Evolutionary conservation across 2,329 filamentous ascomycete genomes (phyloP).

Genomic region (Neobulgaria alba): DNA sequence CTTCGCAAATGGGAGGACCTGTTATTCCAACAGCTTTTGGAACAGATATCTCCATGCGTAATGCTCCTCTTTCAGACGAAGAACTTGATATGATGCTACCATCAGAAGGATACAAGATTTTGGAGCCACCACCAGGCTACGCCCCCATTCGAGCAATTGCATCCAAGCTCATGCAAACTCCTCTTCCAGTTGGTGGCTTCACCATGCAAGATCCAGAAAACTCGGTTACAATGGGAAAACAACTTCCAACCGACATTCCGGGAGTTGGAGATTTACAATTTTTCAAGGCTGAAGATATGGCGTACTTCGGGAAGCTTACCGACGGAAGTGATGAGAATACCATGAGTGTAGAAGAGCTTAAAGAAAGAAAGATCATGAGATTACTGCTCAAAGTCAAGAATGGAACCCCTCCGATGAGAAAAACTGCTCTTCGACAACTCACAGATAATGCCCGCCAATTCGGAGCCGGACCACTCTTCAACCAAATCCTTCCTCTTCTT

Average conservation of each 20-base stretch:
- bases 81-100: conserved; percentile 89
- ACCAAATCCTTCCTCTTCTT: conserved; percentile 89
- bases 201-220: conserved; percentile 96
- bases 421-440: conserved; percentile 92
- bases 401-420: conserved; percentile 95
- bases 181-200: conserved; percentile 70
- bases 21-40: conserved; percentile 59
- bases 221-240: conserved; percentile 73
- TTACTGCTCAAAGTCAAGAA: conserved; percentile 98
- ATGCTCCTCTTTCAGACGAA: conserved; percentile 80
- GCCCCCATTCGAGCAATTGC: conserved; percentile 71
- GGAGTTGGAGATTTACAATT: conserved; percentile 95
- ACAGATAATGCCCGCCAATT: conserved; percentile 97
- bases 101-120: conserved; percentile 83
- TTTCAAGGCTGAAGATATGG: conserved; percentile 98
- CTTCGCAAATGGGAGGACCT: conserved; percentile 48
- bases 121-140: conserved; percentile 87
- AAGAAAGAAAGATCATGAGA: conserved; percentile 98
- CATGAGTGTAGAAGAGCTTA: conserved; percentile 88
- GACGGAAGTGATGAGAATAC: conserved; percentile 88
- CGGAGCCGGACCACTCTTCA: conserved; percentile 87
- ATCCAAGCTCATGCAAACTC: conserved; percentile 65
- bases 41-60: conserved; percentile 70
- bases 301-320: conserved; percentile 95
- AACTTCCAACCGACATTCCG: conserved; percentile 89